Evolutionary conservation across 805 yeast genomes (phyloP), one percentile per base, ranked within the genome.

Genomic region (Barnettozyma pratensis): DNA sequence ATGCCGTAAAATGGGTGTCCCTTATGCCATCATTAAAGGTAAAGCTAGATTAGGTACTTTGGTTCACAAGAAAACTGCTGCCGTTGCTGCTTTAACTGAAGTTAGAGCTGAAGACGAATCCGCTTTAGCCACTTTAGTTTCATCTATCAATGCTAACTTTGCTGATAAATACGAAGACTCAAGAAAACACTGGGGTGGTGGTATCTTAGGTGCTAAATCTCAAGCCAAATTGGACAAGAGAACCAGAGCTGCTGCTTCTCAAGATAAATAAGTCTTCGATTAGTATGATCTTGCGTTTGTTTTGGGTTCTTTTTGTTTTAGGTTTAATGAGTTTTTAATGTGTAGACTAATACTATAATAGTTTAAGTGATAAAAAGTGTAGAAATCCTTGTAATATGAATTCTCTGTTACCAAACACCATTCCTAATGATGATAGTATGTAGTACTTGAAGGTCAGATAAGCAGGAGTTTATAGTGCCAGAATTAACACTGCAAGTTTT

Each of bases 131-230:
- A 87, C 88, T 73, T 82, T 92, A 68, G 81, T 94, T 62, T 85
- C 97, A 51, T 85, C 98, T 68, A 81, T 92, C 74, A 83, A 89
- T 77, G 85, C 96, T 62, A 90, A 89, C 94, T 92, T 85, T 77
- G 73, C 75, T 65, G 96, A 87, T 71, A 88, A 89, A 77, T 88
- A 85, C 86, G 97, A 92, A 70, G 97, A 94, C 65, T 69, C 80
- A 71, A 92, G 95, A 83, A 90, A 88, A 79, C 96, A 89, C 85
- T 92, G 99, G 99, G 98, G 98, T 82, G 99, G 99, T 82, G 99
- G 99, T 82, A 71, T 89, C 75, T 79, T 94, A 82, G 97, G 98
- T 75, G 77, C 86, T 65, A 94, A 92, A 81, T 89, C 97, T 68
- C 81, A 80, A 68, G 94, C 83, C 69, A 88, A 85, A 80, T 70